phyloP scores from a whole-genome alignment of 805 yeast genomes.

The Pichia pseudocactophila region DNA sequence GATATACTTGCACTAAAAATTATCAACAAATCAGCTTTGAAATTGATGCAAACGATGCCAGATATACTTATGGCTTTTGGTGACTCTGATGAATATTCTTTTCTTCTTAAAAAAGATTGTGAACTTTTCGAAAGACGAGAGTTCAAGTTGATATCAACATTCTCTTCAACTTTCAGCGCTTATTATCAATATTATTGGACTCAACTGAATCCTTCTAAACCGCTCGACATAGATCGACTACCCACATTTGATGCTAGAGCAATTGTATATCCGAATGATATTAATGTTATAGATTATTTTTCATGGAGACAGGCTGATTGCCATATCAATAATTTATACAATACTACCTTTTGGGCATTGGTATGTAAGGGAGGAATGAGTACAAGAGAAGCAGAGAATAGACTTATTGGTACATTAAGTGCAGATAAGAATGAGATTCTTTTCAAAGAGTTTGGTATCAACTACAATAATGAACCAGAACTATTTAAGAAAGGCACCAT shows the following conservation, averaged over 20 bases:
- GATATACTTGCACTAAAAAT: conserved; percentile 66
- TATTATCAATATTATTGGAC: conserved; percentile 66
- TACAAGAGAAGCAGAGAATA: conserved; percentile 73
- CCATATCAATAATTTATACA: conserved; percentile 89
- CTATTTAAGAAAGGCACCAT: conserved; percentile 80
- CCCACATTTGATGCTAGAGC: conserved; percentile 93
- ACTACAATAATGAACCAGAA: conserved; percentile 86
- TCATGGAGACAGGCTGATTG: conserved; percentile 96
- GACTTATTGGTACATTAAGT: conserved; percentile 67
- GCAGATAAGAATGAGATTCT: conserved; percentile 84
- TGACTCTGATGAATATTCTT: conserved; percentile 91
- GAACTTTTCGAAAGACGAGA: conserved; percentile 74
- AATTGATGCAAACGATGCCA: conserved; percentile 52
- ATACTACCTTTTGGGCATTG: conserved; percentile 86
- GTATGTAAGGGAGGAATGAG: conserved; percentile 61
- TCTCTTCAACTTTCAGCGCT: conserved; percentile 76
- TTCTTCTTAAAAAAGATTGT: conserved; percentile 58
- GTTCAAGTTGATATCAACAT: conserved; percentile 68
- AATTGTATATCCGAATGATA: conserved; percentile 65
- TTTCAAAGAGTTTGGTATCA: conserved; percentile 68
- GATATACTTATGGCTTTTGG: conserved; percentile 84
- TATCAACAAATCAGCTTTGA: conserved; percentile 74
- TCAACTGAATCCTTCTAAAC: conserved; percentile 43
- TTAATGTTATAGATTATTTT: conserved; percentile 66
- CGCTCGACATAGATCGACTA: conserved; percentile 34